Percentiles rank a stretch among this genome's conserved stretches.
Conservation (phyloP, 345 rosid species). For the Lumnitzera racemosa region DNA sequence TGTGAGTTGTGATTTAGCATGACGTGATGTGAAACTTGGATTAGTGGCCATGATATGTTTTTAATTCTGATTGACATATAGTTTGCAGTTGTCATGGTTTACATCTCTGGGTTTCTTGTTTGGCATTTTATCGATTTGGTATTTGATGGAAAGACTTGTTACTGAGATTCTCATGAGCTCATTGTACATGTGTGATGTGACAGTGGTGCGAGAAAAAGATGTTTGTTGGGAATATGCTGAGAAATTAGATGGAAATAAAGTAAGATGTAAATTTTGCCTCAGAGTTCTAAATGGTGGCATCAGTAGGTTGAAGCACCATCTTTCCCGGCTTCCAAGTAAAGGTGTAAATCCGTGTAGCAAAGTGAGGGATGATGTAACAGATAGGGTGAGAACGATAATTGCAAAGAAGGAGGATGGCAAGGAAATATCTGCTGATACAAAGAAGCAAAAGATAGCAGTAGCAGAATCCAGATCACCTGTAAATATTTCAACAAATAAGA, state of each 20-base stretch:
- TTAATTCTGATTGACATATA: too few species aligned
- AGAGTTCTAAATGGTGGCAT: slow-evolving; percentile 80
- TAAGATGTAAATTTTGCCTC: slow-evolving; percentile 64
- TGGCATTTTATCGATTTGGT: too few species aligned
- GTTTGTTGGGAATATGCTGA: slow-evolving; percentile 92
- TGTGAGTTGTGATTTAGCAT: too few species aligned
- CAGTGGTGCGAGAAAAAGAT: slow-evolving; percentile 93
- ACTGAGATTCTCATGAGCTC: background rate
- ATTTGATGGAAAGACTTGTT: too few species aligned
- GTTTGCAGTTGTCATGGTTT: too few species aligned
- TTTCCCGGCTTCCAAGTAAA: slow-evolving; percentile 81
- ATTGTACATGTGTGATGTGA: slow-evolving; percentile 6
- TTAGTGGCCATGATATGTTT: too few species aligned
- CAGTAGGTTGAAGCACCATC: slow-evolving; percentile 84
- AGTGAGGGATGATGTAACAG: slow-evolving; percentile 76
- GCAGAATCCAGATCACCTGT: slow-evolving; percentile 39
- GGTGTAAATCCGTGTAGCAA: slow-evolving; percentile 88
- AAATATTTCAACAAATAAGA: slow-evolving; percentile 21
- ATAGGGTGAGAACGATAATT: slow-evolving; percentile 59
- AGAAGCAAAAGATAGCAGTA: slow-evolving; percentile 30
- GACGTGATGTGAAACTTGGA: background rate
- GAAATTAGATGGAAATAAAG: slow-evolving; percentile 83
- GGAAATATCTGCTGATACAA: slow-evolving; percentile 32
- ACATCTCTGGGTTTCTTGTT: too few species aligned
- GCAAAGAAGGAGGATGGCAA: slow-evolving; percentile 53